Conservation (phyloP, 306 rosid genomes). For the Acmispon strigosus region DNA sequence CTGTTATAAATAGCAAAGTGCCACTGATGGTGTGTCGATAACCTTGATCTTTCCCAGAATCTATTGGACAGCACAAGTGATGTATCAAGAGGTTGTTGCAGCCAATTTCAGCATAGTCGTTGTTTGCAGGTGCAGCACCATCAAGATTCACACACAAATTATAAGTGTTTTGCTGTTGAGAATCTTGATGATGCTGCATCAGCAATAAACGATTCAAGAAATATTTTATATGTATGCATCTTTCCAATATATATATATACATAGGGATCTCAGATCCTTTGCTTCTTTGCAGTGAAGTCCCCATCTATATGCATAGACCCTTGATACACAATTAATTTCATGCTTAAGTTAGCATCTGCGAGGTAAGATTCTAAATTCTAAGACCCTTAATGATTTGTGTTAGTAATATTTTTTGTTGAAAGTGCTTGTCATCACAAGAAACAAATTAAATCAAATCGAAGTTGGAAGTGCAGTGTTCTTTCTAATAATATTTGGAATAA, state of each 20-base stretch:
- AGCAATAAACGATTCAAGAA: constrained; percentile 55
- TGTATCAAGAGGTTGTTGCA: too few species aligned
- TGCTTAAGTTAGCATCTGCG: too few species aligned
- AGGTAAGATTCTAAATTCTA: too few species aligned
- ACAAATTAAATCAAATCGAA: not conserved
- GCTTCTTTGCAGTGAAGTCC: too few species aligned
- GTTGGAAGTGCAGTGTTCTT: not conserved
- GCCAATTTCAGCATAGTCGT: constrained; percentile 20
- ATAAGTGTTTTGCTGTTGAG: constrained; percentile 32
- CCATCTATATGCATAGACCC: too few species aligned
- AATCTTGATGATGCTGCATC: constrained; percentile 99
- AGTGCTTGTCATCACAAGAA: too few species aligned
- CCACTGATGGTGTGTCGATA: not conserved
- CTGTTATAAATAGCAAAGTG: not conserved
- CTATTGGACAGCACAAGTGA: not conserved
- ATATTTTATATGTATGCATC: too few species aligned
- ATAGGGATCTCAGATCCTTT: too few species aligned
- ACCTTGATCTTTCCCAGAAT: constrained; percentile 1
- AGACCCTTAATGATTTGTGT: too few species aligned
- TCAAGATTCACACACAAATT: constrained; percentile 70
- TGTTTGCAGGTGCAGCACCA: constrained; percentile 93
- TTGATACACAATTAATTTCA: too few species aligned
- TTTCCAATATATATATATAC: too few species aligned
- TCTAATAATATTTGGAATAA: not conserved
- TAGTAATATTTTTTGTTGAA: too few species aligned